phyloP scores from a whole-genome alignment of 345 rosid species.

The Eucalyptus tenuipes region DNA sequence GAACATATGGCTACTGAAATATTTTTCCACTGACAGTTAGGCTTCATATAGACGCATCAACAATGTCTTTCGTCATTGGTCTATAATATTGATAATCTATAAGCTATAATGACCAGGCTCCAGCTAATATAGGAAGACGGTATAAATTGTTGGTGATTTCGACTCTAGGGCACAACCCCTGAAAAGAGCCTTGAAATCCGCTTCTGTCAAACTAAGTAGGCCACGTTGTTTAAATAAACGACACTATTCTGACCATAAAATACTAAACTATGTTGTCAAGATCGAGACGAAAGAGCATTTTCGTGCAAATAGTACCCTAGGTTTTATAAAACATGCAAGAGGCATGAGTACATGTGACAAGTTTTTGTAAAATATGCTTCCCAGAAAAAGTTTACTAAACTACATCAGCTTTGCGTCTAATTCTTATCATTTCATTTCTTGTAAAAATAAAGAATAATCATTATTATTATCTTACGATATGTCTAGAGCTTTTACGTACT shows the following conservation, averaged over 20 bases:
- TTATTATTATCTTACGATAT: background rate
- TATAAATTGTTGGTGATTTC: background rate
- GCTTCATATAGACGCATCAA: background rate
- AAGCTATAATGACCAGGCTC: background rate
- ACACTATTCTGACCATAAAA: background rate
- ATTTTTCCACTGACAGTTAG: background rate
- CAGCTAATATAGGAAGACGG: background rate
- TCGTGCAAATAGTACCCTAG: background rate
- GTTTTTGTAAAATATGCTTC: background rate
- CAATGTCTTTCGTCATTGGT: background rate
- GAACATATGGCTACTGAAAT: background rate
- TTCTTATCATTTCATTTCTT: background rate
- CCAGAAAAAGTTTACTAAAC: background rate
- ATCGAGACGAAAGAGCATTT: background rate
- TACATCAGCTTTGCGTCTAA: background rate
- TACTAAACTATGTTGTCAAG: background rate
- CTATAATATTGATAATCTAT: background rate
- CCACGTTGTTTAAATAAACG: background rate
- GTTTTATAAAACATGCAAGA: background rate
- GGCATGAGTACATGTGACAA: background rate
- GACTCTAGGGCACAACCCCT: background rate
- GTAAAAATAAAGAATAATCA: background rate
- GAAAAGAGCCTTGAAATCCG: background rate
- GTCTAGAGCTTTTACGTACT: background rate
- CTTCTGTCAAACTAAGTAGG: background rate